Conservation (phyloP, 495 filamentous ascomycete species). For the Aspergillus ostianus region DNA sequence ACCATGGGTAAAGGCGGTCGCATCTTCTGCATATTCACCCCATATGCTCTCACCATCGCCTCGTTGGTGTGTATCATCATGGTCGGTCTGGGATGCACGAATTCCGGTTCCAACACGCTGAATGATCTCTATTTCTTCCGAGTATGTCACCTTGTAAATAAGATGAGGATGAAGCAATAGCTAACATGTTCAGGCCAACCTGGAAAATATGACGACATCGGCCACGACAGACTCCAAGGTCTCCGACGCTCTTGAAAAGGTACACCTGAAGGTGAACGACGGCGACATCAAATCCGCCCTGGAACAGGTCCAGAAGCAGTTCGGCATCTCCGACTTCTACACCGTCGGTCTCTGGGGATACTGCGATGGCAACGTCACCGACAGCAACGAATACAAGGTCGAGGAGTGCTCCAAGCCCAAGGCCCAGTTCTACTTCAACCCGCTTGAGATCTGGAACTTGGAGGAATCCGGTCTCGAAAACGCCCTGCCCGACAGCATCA, state of each 20-base stretch:
- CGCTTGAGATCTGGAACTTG: slow-evolving; percentile 59
- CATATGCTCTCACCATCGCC: slow-evolving; percentile 71
- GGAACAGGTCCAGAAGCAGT: slow-evolving; percentile 40
- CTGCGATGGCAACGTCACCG: slow-evolving; percentile 66
- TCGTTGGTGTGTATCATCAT: slow-evolving; percentile 71
- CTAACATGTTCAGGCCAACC: slow-evolving; percentile 33
- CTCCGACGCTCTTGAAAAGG: slow-evolving; percentile 25
- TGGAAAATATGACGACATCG: slow-evolving; percentile 37
- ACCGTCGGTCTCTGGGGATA: slow-evolving; percentile 82
- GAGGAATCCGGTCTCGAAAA: slow-evolving; percentile 52
- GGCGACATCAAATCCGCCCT: slow-evolving; percentile 31
- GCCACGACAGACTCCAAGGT: slow-evolving; percentile 25
- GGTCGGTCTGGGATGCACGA: slow-evolving; percentile 69
- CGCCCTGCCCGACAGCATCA: slow-evolving; percentile 62
- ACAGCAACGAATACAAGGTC: slow-evolving; percentile 32
- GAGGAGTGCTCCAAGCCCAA: slow-evolving; percentile 56
- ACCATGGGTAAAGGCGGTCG: slow-evolving; percentile 73
- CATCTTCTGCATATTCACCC: slow-evolving; percentile 76
- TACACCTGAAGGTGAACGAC: slow-evolving; percentile 31
- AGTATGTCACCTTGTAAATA: slow-evolving; percentile 39
- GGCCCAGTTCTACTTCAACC: slow-evolving; percentile 75
- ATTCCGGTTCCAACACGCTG: slow-evolving; percentile 51
- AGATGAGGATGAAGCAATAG: neutral
- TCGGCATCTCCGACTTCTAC: slow-evolving; percentile 74
- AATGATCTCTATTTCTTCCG: slow-evolving; percentile 70